Evolutionary conservation across 2,329 filamentous ascomycete genomes (phyloP), one percentile per base, ranked within the genome.

Genomic region (Periconia sp.): DNA sequence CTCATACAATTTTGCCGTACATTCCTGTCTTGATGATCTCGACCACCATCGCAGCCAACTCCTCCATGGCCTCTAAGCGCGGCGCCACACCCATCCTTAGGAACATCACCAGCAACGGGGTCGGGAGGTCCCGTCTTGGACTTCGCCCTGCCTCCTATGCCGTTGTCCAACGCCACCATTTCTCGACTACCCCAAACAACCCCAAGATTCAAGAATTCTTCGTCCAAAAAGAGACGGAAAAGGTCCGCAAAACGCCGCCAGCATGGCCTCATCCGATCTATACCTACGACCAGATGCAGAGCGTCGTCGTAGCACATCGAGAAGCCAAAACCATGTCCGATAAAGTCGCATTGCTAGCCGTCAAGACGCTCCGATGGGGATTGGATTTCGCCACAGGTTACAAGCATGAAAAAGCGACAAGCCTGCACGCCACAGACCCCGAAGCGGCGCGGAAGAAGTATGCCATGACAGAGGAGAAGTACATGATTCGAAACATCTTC

Each of bases 401-500:
- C 62, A 86, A 85, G 31, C 91, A 96, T 69, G 83, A 90, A 58
- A 83, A 80, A 10, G 76, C 80, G 2, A 74, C 76, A 2, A 64
- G 64, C 6, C 55, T 71, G 14, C 64, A 68, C 43, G 53, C 68
- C 17, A 73, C 74, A 52, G 70, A 77, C 54, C 72, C 75, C 30
- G 71, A 68, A 54, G 83, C 84, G 8, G 86, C 83, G 0, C 83
- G 52, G 67, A 83, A 79, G 76, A 87, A 71, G 66, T 96, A 84
- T 65, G 72, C 73, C 33, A 90, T 90, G 80, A 94, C 85, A 0
- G 92, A 96, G 71, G 80, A 87, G 6, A 94, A 97, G 77, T 99
- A 94, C 88, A 81, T 97, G 64, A 84, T 90, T 46, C 84, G 93
- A 7, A 93, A 96, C 69, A 84, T 99, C 62, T 99, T 99, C 74